phyloP scores from a whole-genome alignment of 805 yeast genomes.

The Yarrowia divulgata region DNA sequence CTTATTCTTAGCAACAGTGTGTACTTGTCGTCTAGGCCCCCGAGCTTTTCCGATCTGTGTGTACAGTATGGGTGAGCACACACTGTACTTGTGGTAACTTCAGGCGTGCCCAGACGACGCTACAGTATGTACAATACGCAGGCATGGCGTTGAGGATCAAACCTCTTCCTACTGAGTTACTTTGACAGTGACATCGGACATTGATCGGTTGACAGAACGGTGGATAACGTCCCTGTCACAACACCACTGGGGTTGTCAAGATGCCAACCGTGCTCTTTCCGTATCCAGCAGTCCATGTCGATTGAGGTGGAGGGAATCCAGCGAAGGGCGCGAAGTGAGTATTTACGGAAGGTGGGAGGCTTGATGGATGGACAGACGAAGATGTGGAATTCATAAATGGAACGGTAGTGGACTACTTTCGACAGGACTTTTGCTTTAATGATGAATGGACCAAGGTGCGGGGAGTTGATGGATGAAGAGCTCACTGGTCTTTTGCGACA shows the following conservation, averaged over 20 bases:
- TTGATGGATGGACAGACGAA: no score
- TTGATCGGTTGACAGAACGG: no score
- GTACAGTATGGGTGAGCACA: background rate
- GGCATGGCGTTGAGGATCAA: no score
- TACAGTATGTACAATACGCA: background rate
- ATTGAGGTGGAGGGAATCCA: background rate
- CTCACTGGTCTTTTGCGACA: no score
- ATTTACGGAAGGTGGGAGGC: no score
- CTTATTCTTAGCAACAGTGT: background rate
- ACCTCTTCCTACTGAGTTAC: no score
- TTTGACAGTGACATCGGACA: no score
- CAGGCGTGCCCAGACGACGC: background rate
- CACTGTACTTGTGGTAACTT: background rate
- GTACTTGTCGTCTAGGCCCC: background rate
- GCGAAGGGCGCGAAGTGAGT: background rate
- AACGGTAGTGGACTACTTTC: no score
- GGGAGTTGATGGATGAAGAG: no score
- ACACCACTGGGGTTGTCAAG: background rate
- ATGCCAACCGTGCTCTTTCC: background rate
- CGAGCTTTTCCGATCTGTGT: background rate
- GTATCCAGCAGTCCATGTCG: background rate
- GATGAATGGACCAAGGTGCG: no score
- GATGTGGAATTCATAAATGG: no score
- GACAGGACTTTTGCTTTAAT: no score
- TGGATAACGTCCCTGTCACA: background rate